Percentiles rank a stretch among this genome's conserved stretches.
Evolutionary conservation across 306 rosid genomes (phyloP).

Genomic region (Cucumis melo): DNA sequence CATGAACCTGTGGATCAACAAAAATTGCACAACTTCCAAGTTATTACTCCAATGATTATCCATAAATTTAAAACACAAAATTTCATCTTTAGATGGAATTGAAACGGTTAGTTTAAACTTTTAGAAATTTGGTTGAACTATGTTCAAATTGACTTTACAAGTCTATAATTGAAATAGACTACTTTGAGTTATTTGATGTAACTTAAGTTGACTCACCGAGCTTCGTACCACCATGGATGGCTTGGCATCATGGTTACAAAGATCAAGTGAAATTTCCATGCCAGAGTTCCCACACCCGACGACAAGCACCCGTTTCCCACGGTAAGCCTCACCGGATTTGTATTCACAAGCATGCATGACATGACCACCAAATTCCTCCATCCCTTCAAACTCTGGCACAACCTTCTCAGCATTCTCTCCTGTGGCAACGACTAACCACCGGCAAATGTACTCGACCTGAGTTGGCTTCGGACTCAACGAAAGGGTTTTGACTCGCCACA

Average conservation of each 20-base stretch:
- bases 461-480: conserved; percentile 5
- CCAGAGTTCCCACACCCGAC: conserved; percentile 95
- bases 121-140: not conserved
- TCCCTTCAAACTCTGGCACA: conserved; percentile 63
- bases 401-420: conserved; percentile 83
- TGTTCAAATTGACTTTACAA: not conserved
- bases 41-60: not conserved
- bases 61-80: not conserved
- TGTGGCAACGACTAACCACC: conserved; percentile 94
- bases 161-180: not conserved
- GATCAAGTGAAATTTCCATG: conserved; percentile 94
- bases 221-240: conserved; percentile 86
- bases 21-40: not conserved
- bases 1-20: conserved; percentile 46
- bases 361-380: conserved; percentile 53
- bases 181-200: not conserved
- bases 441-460: conserved; percentile 72
- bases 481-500: conserved; percentile 62
- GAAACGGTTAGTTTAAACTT: not conserved
- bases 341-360: conserved; percentile 81
- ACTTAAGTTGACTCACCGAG: conserved; percentile 47
- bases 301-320: conserved; percentile 50
- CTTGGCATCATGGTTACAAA: conserved; percentile 55
- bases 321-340: conserved; percentile 43
- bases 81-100: not conserved